phyloP scores from a whole-genome alignment of 139 green algal genomes.

The Chlorokybus atmophyticus region DNA sequence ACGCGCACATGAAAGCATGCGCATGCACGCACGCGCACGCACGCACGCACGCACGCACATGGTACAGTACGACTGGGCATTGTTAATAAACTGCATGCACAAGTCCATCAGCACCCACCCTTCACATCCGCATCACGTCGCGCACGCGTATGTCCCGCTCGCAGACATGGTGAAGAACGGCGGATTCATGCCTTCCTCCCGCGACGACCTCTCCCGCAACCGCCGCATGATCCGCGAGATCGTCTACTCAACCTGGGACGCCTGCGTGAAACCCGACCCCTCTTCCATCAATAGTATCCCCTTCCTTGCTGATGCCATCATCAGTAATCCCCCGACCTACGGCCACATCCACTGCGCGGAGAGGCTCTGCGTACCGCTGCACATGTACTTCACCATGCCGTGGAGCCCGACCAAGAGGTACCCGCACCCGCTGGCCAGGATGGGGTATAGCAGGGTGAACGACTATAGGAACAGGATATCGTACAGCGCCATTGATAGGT shows the following conservation, averaged over 20 bases:
- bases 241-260: slow-evolving; percentile 29
- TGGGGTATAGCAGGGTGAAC: slow-evolving; percentile 16
- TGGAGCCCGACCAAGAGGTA: slow-evolving; percentile 43
- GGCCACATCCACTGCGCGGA: slow-evolving; percentile 50
- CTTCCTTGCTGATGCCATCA: slow-evolving; percentile 41
- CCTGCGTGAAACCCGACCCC: slow-evolving; percentile 32
- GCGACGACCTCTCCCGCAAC: neutral
- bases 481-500: neutral
- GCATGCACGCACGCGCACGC: no score
- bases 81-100: no score
- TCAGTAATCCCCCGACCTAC: slow-evolving; percentile 47
- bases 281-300: neutral
- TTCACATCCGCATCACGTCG: no score
- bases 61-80: no score
- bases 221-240: slow-evolving; percentile 15
- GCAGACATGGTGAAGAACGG: slow-evolving; percentile 34
- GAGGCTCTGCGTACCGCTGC: slow-evolving; percentile 40
- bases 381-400: slow-evolving; percentile 58
- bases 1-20: no score
- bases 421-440: slow-evolving; percentile 16
- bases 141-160: no score
- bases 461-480: slow-evolving; percentile 13
- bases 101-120: no score
- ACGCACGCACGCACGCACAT: no score
- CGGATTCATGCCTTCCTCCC: slow-evolving; percentile 1